Conservation (phyloP, 2,329 filamentous ascomycete genomes). For the Aspergillus unguis region DNA sequence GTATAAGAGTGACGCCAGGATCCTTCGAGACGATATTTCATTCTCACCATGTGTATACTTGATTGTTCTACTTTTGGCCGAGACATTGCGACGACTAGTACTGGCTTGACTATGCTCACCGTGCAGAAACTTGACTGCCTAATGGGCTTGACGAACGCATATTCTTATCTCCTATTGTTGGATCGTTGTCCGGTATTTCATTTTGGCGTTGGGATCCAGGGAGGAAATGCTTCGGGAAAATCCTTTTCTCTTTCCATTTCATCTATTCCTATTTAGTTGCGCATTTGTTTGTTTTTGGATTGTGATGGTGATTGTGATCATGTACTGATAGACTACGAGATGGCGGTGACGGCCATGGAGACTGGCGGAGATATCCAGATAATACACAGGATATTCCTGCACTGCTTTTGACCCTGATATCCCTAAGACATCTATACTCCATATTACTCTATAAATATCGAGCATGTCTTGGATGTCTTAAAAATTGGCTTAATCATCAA, state of each 20-base stretch:
- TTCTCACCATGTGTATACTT: constrained; percentile 14
- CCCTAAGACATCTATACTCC: no score
- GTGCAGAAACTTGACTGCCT: constrained; percentile 4
- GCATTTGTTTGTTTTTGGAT: constrained; percentile 9
- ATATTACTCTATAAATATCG: background rate
- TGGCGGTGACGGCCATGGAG: constrained; percentile 11
- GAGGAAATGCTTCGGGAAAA: constrained; percentile 8
- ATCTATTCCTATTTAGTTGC: constrained; percentile 10
- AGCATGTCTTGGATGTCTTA: background rate
- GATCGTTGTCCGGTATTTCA: constrained; percentile 8
- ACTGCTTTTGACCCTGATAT: no score
- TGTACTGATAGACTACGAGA: constrained; percentile 14
- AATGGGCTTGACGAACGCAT: constrained; percentile 6
- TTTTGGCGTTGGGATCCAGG: constrained; percentile 17
- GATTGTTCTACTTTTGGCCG: constrained; percentile 6
- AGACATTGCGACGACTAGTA: constrained; percentile 5
- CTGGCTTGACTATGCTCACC: constrained; percentile 7
- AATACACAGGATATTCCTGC: constrained; percentile 2
- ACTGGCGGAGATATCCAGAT: constrained; percentile 10
- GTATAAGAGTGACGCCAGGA: background rate
- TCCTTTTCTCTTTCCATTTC: constrained; percentile 18
- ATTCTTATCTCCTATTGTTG: constrained; percentile 3
- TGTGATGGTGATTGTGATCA: constrained; percentile 3
- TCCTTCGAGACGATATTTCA: constrained; percentile 5
- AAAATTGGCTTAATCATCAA: constrained; percentile 6